Percentiles rank a stretch among this genome's conserved stretches.
Evolutionary conservation across 164 flowering plant genomes (phyloP).

Genomic region (Macadamia tetraphylla): DNA sequence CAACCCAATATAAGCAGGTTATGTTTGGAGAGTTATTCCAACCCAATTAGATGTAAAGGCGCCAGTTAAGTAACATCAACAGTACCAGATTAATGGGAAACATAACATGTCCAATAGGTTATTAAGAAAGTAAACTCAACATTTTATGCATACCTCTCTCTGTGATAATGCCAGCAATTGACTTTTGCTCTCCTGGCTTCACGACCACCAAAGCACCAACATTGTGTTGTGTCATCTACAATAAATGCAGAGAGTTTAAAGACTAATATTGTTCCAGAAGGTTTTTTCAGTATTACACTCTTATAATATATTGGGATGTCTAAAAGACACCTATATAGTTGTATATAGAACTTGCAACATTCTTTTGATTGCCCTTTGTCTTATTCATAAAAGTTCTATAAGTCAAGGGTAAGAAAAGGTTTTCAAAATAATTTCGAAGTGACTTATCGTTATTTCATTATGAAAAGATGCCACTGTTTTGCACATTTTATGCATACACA

Average conservation of each 20-base stretch:
- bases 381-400: too few relatives aligned
- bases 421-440: too few relatives aligned
- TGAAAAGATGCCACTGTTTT: too few relatives aligned
- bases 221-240: slow-evolving; percentile 53
- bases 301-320: background rate
- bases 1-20: too few relatives aligned
- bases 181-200: slow-evolving; percentile 75
- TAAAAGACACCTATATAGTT: too few relatives aligned
- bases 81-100: background rate
- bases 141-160: slow-evolving; percentile 65
- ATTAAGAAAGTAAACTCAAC: background rate
- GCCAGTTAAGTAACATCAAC: background rate
- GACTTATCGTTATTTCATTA: too few relatives aligned
- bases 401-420: too few relatives aligned
- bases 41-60: background rate
- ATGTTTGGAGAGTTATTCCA: background rate
- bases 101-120: background rate
- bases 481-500: too few relatives aligned
- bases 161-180: slow-evolving; percentile 94
- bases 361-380: too few relatives aligned
- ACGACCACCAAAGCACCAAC: slow-evolving; percentile 98
- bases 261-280: background rate
- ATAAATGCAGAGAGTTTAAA: background rate
- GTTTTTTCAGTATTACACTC: too few relatives aligned
- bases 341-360: too few relatives aligned